A percentile compares a stretch with the other conserved stretches of the same genome.
Evolutionary conservation across 2,329 filamentous ascomycete genomes (phyloP).

Genomic region (Cladophialophora psammophila): DNA sequence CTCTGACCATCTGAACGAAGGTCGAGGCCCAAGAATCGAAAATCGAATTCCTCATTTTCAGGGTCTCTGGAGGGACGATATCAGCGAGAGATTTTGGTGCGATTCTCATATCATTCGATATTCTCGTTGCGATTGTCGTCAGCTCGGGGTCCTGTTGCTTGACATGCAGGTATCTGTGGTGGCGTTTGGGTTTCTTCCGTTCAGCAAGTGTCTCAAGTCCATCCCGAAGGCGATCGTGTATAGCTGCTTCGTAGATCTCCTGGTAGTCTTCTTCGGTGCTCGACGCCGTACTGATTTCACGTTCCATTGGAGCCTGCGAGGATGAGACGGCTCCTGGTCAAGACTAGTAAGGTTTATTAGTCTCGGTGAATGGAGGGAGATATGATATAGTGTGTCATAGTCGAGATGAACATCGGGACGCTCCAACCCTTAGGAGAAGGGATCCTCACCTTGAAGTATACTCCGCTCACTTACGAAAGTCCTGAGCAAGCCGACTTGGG

Average conservation of each 20-base stretch:
- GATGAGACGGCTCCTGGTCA: background rate
- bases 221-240: slow-evolving; percentile 28
- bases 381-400: background rate
- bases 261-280: slow-evolving; percentile 27
- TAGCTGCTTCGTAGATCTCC: slow-evolving; percentile 21
- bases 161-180: background rate
- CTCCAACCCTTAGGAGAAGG: background rate
- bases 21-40: slow-evolving; percentile 30
- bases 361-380: background rate
- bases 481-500: background rate
- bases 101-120: slow-evolving; percentile 21
- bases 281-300: slow-evolving; percentile 13
- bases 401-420: background rate
- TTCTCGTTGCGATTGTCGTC: slow-evolving; percentile 25
- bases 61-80: slow-evolving; percentile 32
- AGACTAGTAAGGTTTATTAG: too few relatives aligned
- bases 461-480: background rate
- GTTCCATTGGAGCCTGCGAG: slow-evolving; percentile 16
- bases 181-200: slow-evolving; percentile 9
- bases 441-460: background rate
- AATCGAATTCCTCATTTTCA: slow-evolving; percentile 29
- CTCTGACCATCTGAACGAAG: slow-evolving; percentile 26
- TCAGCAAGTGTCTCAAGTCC: slow-evolving; percentile 19
- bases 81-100: slow-evolving; percentile 24
- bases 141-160: slow-evolving; percentile 18